Base-by-base conservation (phyloP, 164 flowering plant genomes). In the Santalum album region DNA sequence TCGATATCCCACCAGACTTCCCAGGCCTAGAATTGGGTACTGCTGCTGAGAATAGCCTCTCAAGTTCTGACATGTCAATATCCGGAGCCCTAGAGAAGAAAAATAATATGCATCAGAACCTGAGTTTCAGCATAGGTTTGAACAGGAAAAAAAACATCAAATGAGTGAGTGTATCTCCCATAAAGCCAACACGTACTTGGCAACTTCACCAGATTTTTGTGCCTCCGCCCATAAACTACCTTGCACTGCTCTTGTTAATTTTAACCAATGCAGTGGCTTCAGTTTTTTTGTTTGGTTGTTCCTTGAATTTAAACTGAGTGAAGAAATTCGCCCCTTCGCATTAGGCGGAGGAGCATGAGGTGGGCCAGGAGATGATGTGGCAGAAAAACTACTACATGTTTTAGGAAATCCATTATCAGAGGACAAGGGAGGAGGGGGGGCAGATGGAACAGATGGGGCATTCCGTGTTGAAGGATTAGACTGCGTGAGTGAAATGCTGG, bases 161-260 rank as follows among this genome's bases (percentile, higher is more conserved):
- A n/a, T n/a, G n/a, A n/a, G n/a, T n/a, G n/a, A n/a, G n/a, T n/a
- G n/a, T n/a, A n/a, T n/a, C n/a, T n/a, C n/a, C n/a, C n/a, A n/a
- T n/a, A 7, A 49, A 56, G 49, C 16, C 20, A 43, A 46, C 21
- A 59, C 72, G 29, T 79, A 86, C 98, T 69, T 84, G 58, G 85
- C 64, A 56, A 80, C 76, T 62, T 88, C 92, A 60, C 78, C 87
- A 57, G 75, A 58, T 61, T 76, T 91, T 61, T 84, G 90, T 59
- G 89, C 57, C 65, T 88, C 96, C 32, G 83, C 98, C 98, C 98
- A 92, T 54, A 92, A 68, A 65, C 94, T 92, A 63, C 96, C 98
- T 57, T 79, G 80, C 59, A 79, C 83, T 52, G 95, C 96, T 70
- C 83, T 81, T 25, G 87, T 71, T 57, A 92, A 59, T 69, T 92